A percentile compares a stretch with the other conserved stretches of the same genome.
phyloP scores from a whole-genome alignment of 179 eudicot species.

The Drosera spatulata region DNA sequence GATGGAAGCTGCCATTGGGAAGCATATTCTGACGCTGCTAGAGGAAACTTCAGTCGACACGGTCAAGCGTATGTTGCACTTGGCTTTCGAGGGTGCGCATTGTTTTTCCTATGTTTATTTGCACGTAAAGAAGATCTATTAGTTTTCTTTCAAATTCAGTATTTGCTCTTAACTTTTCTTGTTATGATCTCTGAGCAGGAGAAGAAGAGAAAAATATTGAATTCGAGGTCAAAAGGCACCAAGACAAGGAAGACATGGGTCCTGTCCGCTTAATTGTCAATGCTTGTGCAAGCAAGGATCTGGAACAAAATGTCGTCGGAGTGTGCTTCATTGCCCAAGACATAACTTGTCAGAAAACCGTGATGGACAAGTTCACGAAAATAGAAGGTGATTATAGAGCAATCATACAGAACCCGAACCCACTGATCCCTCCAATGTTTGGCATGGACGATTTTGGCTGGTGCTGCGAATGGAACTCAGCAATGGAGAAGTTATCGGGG shows the following conservation, averaged over 20 bases:
- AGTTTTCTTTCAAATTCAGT: too few species aligned
- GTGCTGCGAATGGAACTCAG: constrained; percentile 91
- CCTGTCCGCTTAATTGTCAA: constrained; percentile 71
- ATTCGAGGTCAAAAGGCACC: constrained; percentile 68
- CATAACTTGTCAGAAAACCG: constrained; percentile 64
- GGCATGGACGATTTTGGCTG: constrained; percentile 90
- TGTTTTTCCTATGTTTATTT: background rate
- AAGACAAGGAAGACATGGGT: constrained; percentile 26
- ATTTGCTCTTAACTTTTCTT: background rate
- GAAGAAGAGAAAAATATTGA: constrained; percentile 63
- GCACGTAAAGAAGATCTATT: too few species aligned
- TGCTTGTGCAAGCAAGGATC: constrained; percentile 77
- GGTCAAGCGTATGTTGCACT: constrained; percentile 54
- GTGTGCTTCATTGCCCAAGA: constrained; percentile 86
- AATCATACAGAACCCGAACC: constrained; percentile 81
- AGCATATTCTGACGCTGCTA: constrained; percentile 50
- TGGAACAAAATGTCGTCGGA: constrained; percentile 57
- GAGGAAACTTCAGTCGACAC: constrained; percentile 52
- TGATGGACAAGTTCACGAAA: constrained; percentile 86
- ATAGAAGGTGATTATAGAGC: constrained; percentile 93
- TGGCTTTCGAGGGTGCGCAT: constrained; percentile 58
- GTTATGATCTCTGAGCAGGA: constrained; percentile 32
- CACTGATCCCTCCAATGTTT: constrained; percentile 82
- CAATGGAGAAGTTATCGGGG: constrained; percentile 68
- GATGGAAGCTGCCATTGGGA: constrained; percentile 58